Evolutionary conservation across 225 moss, liverwort and hornwort species (phyloP), one percentile per base, ranked within the genome.

Genomic region (Straminergon stramineum): DNA sequence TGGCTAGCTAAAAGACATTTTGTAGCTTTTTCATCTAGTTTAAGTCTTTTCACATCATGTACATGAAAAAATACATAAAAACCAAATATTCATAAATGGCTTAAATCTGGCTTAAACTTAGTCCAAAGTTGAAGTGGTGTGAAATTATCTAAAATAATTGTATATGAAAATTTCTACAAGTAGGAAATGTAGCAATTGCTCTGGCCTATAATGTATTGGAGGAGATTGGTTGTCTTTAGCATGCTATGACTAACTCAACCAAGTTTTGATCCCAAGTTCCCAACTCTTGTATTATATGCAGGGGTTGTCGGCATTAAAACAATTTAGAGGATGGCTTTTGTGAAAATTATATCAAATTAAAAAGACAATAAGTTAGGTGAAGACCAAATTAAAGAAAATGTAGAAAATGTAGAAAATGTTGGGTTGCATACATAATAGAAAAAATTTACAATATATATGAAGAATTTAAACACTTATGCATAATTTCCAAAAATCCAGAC

Each of bases 151-250:
- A 19, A 12, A 31, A 7, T 48, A 48, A 7, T 75, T 75, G 75
- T 51, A 48, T 51, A 48, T 20, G 11, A 75, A 8, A 48, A 17
- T 4, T 75, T 75, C 2, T 51, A 5, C 18, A 18, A 48, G 30
- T 48, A 51, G 7, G 17, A 51, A 48, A 28, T 18, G 28, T 75
- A 28, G 17, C 6, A 51, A 75, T 11, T 10, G 2, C 31, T 75
- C 31, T 6, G 30, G 31, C 9, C 51, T 4, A 75, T 0, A 75
- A 75, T 17, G 17, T 45, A 30, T 51, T 51, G 51, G 31, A 31
- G 0, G 0, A 75, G 18, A 31, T 48, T 45, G 9, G 30, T 5
- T 22, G 0, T 18, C 17, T 75, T 26, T 7, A 75, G 1, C 10
- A 75, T 30, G 18, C 17, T 75, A 10, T 2, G 1, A 3, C 3